Evolutionary conservation across 345 rosid species (phyloP).

Genomic region (Punica granatum): DNA sequence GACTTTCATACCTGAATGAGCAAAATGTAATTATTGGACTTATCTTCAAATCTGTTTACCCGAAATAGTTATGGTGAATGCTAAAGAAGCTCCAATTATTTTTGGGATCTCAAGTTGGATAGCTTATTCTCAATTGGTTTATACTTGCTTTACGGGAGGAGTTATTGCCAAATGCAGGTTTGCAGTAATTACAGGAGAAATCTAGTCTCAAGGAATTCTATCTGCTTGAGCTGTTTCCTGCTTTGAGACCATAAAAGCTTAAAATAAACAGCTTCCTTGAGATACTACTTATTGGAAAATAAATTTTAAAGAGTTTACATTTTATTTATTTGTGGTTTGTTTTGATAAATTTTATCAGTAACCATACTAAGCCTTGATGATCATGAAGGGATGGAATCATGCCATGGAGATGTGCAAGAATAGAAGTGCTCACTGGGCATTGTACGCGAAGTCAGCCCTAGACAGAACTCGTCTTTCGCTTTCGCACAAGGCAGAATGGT

Average conservation of each 20-base stretch:
- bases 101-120: background rate
- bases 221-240: background rate
- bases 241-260: background rate
- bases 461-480: conserved; percentile 94
- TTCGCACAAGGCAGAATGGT: conserved; percentile 82
- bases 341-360: background rate
- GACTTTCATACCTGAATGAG: background rate
- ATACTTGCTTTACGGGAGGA: background rate
- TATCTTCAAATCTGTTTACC: background rate
- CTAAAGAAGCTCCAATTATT: background rate
- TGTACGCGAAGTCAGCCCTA: conserved; percentile 87
- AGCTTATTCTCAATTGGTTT: background rate
- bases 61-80: background rate
- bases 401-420: conserved; percentile 56
- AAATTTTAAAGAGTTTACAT: background rate
- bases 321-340: background rate
- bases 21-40: background rate
- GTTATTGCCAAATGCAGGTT: background rate
- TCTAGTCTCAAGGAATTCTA: background rate
- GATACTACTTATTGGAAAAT: background rate
- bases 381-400: conserved; percentile 74
- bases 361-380: conserved; percentile 4
- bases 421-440: conserved; percentile 67
- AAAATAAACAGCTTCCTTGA: background rate
- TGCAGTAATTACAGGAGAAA: background rate